Conservation (phyloP, 2,329 filamentous ascomycete genomes). For the Botryotinia narcissicola region DNA sequence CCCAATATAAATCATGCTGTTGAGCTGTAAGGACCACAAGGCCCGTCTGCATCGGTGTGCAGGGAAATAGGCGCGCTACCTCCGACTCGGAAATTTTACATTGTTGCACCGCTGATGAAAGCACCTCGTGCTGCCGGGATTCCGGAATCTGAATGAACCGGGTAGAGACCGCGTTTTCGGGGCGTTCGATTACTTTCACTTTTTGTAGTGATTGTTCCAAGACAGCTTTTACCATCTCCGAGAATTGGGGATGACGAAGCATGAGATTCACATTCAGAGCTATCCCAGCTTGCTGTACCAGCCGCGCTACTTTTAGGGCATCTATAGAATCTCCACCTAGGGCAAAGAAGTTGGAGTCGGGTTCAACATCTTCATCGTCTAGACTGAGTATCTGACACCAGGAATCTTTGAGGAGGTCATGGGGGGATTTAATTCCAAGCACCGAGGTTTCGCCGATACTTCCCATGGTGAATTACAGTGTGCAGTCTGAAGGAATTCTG, state of each 20-base stretch:
- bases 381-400: neutral
- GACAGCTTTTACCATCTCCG: neutral
- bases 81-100: neutral
- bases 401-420: neutral
- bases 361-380: neutral
- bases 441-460: neutral
- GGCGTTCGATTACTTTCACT: neutral
- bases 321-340: slow-evolving; percentile 7
- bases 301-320: neutral
- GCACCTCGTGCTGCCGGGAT: neutral
- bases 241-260: neutral
- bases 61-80: neutral
- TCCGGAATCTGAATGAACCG: neutral
- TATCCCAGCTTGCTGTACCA: neutral
- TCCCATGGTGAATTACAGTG: neutral
- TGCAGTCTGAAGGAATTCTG: neutral
- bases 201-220: neutral
- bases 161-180: neutral
- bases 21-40: neutral
- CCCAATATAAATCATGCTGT: neutral
- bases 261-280: neutral
- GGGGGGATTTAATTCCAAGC: neutral
- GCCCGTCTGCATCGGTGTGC: neutral
- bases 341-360: neutral
- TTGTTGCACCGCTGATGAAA: neutral